These are phyloP conservation scores for Russula brevipes DNA, from an alignment of 768 basidiomycete species.

Conservation along the genomic window DNA sequence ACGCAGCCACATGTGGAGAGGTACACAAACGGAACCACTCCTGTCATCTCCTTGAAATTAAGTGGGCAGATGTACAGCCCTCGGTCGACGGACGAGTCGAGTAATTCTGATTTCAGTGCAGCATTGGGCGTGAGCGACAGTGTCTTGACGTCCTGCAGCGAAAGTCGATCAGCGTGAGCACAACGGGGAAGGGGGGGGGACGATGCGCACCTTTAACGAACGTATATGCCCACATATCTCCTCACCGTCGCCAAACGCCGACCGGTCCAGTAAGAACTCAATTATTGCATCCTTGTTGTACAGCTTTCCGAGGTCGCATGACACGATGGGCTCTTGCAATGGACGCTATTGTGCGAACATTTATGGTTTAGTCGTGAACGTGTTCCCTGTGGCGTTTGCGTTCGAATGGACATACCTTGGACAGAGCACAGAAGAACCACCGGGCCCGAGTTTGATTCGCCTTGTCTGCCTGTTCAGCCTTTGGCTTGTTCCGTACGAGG, in stretches of 20 bases:
- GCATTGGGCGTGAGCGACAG: constrained; percentile 78
- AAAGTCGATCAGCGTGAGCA: background rate
- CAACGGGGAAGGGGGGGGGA: background rate
- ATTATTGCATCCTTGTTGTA: constrained; percentile 96
- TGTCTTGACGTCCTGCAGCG: constrained; percentile 74
- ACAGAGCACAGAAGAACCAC: constrained; percentile 93
- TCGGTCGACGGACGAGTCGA: constrained; percentile 41
- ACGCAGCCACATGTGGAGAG: constrained; percentile 84
- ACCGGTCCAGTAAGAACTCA: constrained; percentile 80
- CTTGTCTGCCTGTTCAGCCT: constrained; percentile 87
- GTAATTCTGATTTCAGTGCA: constrained; percentile 34
- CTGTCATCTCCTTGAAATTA: constrained; percentile 93
- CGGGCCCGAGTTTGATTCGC: constrained; percentile 81
- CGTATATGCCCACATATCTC: constrained; percentile 90
- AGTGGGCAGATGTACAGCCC: constrained; percentile 87
- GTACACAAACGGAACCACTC: constrained; percentile 82
- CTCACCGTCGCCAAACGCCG: constrained; percentile 85
- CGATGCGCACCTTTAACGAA: constrained; percentile 69
- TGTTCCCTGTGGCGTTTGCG: background rate
- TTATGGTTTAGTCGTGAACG: background rate
- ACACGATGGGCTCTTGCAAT: constrained; percentile 85
- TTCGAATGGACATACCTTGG: constrained; percentile 61
- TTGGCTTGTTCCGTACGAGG: constrained; percentile 65
- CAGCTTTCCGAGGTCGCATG: constrained; percentile 87
- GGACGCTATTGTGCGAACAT: constrained; percentile 47